Conservation (phyloP, 139 green algal genomes). For the Edaphochlamys debaryana region DNA sequence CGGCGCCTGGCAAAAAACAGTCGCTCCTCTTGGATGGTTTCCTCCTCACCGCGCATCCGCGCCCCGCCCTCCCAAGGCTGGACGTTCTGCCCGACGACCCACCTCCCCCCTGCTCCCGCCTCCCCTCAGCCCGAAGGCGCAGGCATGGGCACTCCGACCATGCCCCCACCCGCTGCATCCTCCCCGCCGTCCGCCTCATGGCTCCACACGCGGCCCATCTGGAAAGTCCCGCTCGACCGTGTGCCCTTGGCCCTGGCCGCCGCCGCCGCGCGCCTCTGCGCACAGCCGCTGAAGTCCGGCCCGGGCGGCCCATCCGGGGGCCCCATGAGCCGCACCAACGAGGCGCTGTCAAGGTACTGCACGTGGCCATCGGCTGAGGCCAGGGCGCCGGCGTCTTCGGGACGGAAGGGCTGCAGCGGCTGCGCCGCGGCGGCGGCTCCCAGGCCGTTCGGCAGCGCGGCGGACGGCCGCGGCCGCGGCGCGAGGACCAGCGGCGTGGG, state of each 20-base stretch:
- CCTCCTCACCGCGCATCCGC: too few relatives aligned
- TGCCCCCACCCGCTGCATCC: not conserved
- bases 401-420: not conserved
- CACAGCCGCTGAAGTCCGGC: conserved; percentile 12
- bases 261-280: not conserved
- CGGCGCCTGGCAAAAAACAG: too few relatives aligned
- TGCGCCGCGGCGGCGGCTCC: not conserved
- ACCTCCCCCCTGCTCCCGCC: too few relatives aligned
- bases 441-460: too few relatives aligned
- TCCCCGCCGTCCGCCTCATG: not conserved
- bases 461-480: too few relatives aligned
- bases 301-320: conserved; percentile 8
- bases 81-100: too few relatives aligned
- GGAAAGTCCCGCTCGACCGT: not conserved
- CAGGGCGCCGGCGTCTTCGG: not conserved
- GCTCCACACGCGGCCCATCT: conserved; percentile 15
- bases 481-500: too few relatives aligned
- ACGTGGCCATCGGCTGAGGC: not conserved
- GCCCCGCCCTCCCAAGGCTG: too few relatives aligned
- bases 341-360: conserved; percentile 24
- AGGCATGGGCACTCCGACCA: not conserved
- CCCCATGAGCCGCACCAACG: conserved; percentile 2
- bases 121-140: not conserved
- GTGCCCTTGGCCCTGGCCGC: not conserved
- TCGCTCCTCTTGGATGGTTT: too few relatives aligned